phyloP scores from a whole-genome alignment of 805 yeast genomes.

The Metschnikowia aberdeeniae region DNA sequence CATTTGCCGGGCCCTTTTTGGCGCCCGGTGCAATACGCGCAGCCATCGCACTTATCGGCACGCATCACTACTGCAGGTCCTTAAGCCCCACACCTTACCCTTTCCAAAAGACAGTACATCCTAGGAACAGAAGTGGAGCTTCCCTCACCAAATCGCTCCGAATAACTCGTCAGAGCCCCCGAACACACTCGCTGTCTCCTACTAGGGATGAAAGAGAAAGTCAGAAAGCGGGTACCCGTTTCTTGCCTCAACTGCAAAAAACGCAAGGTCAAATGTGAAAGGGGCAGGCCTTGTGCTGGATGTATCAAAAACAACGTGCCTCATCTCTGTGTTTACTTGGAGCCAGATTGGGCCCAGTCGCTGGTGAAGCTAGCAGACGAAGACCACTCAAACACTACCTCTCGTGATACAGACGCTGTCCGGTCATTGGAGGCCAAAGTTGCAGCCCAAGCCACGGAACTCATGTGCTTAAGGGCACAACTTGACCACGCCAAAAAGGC shows the following conservation, averaged over 20 bases:
- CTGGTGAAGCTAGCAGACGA: conserved; percentile 6
- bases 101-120: too few relatives aligned
- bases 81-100: too few relatives aligned
- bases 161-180: too few relatives aligned
- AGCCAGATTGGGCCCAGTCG: conserved; percentile 35
- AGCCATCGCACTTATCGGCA: conserved; percentile 4
- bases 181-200: too few relatives aligned
- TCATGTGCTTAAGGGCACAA: conserved; percentile 12
- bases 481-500: conserved; percentile 2
- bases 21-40: conserved; percentile 1
- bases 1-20: neutral
- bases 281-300: conserved; percentile 39
- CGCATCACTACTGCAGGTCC: neutral
- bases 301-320: conserved; percentile 39
- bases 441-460: conserved; percentile 8
- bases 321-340: conserved; percentile 38
- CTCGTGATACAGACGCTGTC: neutral
- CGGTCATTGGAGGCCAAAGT: conserved; percentile 7
- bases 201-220: conserved; percentile 5
- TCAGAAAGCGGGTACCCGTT: conserved; percentile 36
- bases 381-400: neutral
- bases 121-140: too few relatives aligned
- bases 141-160: too few relatives aligned
- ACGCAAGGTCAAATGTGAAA: conserved; percentile 43
- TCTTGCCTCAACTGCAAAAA: conserved; percentile 39